Conservation (phyloP, 2,329 filamentous ascomycete genomes). For the Ophiostoma fasciatum region DNA sequence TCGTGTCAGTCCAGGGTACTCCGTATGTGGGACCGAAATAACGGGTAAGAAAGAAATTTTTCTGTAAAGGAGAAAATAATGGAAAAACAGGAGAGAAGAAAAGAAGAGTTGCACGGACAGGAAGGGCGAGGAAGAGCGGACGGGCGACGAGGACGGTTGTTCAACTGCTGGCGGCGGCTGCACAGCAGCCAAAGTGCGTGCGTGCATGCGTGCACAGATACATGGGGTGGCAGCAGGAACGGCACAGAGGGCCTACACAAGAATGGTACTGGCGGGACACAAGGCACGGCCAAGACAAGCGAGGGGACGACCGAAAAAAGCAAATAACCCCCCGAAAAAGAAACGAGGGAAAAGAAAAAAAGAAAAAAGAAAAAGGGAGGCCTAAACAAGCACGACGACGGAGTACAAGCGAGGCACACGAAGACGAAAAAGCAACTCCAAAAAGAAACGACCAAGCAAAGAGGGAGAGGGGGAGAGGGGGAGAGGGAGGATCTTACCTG, state of each 20-base stretch:
- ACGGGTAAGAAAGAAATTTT: background rate
- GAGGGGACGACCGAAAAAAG: no score
- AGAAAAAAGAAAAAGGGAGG: background rate
- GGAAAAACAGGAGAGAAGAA: conserved; percentile 4
- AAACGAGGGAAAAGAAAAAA: conserved; percentile 1
- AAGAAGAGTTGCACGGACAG: background rate
- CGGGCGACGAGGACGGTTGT: conserved; percentile 1
- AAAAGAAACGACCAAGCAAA: background rate
- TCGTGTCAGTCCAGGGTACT: conserved; percentile 8
- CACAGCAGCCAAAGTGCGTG: conserved; percentile 8
- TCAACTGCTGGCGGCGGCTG: conserved; percentile 5
- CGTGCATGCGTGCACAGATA: conserved; percentile 7
- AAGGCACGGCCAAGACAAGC: conserved; percentile 2
- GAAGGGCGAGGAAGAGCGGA: background rate
- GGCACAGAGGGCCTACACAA: background rate
- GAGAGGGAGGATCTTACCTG: conserved; percentile 24
- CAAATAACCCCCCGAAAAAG: no score
- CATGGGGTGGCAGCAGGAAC: conserved; percentile 4
- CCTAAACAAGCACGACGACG: background rate
- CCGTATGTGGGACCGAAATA: conserved; percentile 9
- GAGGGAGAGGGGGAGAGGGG: background rate
- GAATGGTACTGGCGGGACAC: background rate
- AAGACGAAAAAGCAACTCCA: no score
- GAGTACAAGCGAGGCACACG: no score
- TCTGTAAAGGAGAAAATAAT: background rate